Evolutionary conservation across 805 yeast genomes (phyloP).

Genomic region (Wickerhamiella azyma): DNA sequence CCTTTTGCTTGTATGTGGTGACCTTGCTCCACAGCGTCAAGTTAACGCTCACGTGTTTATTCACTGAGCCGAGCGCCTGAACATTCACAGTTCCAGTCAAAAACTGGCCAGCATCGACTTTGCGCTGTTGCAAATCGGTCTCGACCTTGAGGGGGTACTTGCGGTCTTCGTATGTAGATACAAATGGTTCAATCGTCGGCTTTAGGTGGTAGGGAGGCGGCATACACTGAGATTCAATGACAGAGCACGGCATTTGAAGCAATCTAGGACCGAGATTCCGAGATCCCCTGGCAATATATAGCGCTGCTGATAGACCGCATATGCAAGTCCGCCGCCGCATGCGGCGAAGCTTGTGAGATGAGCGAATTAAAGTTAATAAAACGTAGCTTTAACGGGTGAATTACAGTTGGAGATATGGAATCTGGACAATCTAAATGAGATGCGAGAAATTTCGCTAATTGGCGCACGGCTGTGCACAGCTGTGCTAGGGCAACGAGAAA

Average conservation of each 20-base stretch:
- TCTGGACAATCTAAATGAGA: too few species aligned
- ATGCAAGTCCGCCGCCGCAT: background rate
- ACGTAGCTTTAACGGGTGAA: background rate
- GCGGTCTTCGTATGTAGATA: conserved; percentile 1
- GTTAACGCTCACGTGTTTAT: background rate
- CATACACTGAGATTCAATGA: background rate
- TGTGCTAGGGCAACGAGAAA: too few species aligned
- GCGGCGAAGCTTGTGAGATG: background rate
- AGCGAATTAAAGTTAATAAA: background rate
- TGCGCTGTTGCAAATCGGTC: conserved; percentile 6
- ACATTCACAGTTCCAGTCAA: conserved; percentile 6
- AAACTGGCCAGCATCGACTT: conserved; percentile 5
- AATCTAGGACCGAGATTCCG: background rate
- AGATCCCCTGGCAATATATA: background rate
- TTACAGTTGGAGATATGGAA: too few species aligned
- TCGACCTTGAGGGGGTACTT: conserved; percentile 6
- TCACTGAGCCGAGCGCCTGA: background rate
- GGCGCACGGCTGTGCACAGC: too few species aligned
- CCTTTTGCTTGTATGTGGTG: conserved; percentile 3
- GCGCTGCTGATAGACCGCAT: background rate
- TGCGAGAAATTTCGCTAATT: too few species aligned
- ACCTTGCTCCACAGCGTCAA: conserved; percentile 6
- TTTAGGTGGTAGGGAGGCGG: conserved; percentile 5
- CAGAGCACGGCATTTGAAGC: background rate
- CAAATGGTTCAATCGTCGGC: background rate